Conservation (phyloP, 495 filamentous ascomycete genomes). For the Lentithecium fluviatile region DNA sequence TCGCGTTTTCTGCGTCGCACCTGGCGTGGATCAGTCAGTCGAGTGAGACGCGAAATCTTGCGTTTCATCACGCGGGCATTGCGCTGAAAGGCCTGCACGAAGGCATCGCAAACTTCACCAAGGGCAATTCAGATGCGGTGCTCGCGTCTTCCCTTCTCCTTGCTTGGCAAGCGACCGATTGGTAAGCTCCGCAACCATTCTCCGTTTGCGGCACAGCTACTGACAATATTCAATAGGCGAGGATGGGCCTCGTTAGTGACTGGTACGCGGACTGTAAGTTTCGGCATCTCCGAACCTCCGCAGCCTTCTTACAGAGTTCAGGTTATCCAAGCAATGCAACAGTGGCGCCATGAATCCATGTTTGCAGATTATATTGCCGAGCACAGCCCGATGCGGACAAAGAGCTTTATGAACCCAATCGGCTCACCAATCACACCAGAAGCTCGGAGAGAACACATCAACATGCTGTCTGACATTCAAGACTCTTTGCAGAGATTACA, state of each 20-base stretch:
- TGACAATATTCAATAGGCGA: conserved; percentile 60
- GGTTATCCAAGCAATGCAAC: conserved; percentile 87
- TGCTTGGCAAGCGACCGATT: conserved; percentile 96
- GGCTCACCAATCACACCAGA: conserved; percentile 55
- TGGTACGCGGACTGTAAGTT: conserved; percentile 77
- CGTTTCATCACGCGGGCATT: conserved; percentile 78
- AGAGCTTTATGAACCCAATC: conserved; percentile 53
- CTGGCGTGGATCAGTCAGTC: conserved; percentile 83
- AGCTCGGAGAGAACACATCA: conserved; percentile 66
- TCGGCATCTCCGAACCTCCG: neutral
- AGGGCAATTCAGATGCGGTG: conserved; percentile 84
- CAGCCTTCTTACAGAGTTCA: conserved; percentile 47
- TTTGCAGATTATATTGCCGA: conserved; percentile 81
- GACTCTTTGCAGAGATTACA: conserved; percentile 70
- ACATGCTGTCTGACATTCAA: conserved; percentile 63
- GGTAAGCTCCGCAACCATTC: conserved; percentile 60
- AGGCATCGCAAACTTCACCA: conserved; percentile 81
- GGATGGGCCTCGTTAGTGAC: conserved; percentile 90
- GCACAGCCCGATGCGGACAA: conserved; percentile 61
- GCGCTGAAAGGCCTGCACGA: conserved; percentile 86
- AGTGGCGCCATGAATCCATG: conserved; percentile 86
- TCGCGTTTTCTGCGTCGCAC: conserved; percentile 88
- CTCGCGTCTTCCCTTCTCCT: conserved; percentile 88
- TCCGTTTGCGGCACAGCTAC: conserved; percentile 31
- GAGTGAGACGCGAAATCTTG: conserved; percentile 76